Evolutionary conservation across 2,329 filamentous ascomycete species (phyloP).

Genomic region (Botryotinia narcissicola): DNA sequence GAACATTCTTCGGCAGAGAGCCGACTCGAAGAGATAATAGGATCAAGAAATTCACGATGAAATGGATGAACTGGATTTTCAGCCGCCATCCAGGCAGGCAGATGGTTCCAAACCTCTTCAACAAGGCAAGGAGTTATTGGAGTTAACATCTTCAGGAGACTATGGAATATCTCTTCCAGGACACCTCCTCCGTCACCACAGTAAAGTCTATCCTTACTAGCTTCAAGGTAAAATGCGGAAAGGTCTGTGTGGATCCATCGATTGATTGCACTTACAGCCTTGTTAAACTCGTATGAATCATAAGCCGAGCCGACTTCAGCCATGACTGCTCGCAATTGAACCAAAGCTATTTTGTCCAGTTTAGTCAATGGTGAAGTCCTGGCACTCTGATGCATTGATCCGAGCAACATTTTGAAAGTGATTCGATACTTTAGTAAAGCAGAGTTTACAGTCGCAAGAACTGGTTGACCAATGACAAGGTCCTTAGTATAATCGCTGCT

Average conservation of each 20-base stretch:
- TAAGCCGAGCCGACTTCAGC: slow-evolving; percentile 63
- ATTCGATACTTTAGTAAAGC: slow-evolving; percentile 82
- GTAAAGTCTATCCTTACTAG: slow-evolving; percentile 88
- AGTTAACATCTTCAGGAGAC: slow-evolving; percentile 74
- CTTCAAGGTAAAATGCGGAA: slow-evolving; percentile 91
- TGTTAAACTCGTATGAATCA: slow-evolving; percentile 76
- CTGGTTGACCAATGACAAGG: slow-evolving; percentile 74
- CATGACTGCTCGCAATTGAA: slow-evolving; percentile 68
- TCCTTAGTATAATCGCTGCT: slow-evolving; percentile 90
- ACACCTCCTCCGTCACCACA: slow-evolving; percentile 69
- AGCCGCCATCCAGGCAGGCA: slow-evolving; percentile 61
- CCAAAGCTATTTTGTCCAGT: slow-evolving; percentile 71
- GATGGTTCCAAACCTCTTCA: slow-evolving; percentile 82
- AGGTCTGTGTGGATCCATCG: slow-evolving; percentile 79
- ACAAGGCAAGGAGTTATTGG: slow-evolving; percentile 81
- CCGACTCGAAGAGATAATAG: slow-evolving; percentile 23
- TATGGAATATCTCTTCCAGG: slow-evolving; percentile 64
- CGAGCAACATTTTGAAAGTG: slow-evolving; percentile 87
- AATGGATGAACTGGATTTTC: slow-evolving; percentile 43
- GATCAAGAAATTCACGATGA: slow-evolving; percentile 37
- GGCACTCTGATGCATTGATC: slow-evolving; percentile 56
- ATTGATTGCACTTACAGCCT: slow-evolving; percentile 69
- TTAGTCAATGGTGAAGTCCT: slow-evolving; percentile 52
- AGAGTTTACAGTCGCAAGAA: slow-evolving; percentile 73
- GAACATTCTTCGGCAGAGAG: background rate